phyloP scores from a whole-genome alignment of 257 asterid genomes.

The Capsicum rhomboideum region DNA sequence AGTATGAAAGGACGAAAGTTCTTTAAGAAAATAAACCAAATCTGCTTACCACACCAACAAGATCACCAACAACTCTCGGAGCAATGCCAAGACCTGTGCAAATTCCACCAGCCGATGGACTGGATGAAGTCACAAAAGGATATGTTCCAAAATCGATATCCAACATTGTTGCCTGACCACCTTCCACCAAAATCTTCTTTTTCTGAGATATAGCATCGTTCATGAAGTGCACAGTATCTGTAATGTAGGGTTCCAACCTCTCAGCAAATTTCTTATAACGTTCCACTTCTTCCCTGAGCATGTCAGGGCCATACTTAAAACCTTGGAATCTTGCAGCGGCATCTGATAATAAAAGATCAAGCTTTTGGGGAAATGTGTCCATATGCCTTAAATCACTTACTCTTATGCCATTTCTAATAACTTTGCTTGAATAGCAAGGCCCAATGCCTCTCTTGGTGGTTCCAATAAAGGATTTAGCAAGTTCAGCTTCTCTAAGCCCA shows the following conservation, averaged over 20 bases:
- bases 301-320: slow-evolving; percentile 60
- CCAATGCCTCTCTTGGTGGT: slow-evolving; percentile 93
- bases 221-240: slow-evolving; percentile 81
- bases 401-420: slow-evolving; percentile 75
- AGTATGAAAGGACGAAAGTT: not conserved
- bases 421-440: slow-evolving; percentile 94
- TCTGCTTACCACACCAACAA: slow-evolving; percentile 79
- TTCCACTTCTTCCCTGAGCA: slow-evolving; percentile 82
- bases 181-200: slow-evolving; percentile 79
- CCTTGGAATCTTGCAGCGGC: slow-evolving; percentile 76
- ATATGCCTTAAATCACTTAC: slow-evolving; percentile 85
- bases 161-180: slow-evolving; percentile 97
- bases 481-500: slow-evolving; percentile 82
- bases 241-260: slow-evolving; percentile 72
- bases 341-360: slow-evolving; percentile 66
- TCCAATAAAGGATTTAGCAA: slow-evolving; percentile 83
- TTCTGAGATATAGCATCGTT: slow-evolving; percentile 59
- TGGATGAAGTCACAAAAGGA: slow-evolving; percentile 91
- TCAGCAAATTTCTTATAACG: slow-evolving; percentile 60
- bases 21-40: not conserved
- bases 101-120: slow-evolving; percentile 97
- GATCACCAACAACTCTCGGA: slow-evolving; percentile 83
- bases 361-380: slow-evolving; percentile 88
- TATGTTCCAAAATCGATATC: slow-evolving; percentile 93
- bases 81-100: slow-evolving; percentile 96